Conservation (phyloP, 164 flowering plant genomes). For the Piper longum region DNA sequence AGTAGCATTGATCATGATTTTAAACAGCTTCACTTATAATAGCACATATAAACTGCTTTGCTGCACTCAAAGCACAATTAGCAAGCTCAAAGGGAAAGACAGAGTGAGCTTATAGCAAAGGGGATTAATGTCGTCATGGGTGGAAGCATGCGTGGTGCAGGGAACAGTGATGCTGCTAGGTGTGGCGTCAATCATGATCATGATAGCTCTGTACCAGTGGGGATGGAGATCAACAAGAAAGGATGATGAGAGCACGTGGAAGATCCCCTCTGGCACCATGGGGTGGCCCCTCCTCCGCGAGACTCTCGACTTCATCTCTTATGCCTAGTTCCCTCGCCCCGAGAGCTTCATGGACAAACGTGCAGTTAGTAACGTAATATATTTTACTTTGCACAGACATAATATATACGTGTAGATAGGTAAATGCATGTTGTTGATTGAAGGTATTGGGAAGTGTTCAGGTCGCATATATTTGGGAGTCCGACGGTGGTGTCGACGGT, state of each 20-base stretch:
- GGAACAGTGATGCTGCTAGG: background rate
- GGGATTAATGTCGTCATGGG: slow-evolving; percentile 5
- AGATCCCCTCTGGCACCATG: slow-evolving; percentile 50
- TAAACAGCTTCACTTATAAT: no score
- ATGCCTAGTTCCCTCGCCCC: slow-evolving; percentile 65
- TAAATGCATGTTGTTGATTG: background rate
- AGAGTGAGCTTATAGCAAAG: background rate
- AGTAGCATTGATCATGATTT: no score
- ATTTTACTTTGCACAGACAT: background rate
- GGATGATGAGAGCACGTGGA: no score
- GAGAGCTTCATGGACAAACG: slow-evolving; percentile 82
- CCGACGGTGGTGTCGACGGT: slow-evolving; percentile 76
- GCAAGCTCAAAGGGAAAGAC: no score
- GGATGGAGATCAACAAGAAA: slow-evolving; percentile 1
- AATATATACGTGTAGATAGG: no score
- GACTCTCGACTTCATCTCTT: slow-evolving; percentile 73
- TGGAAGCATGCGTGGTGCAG: background rate
- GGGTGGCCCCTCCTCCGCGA: slow-evolving; percentile 91
- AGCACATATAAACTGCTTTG: no score
- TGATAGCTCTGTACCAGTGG: background rate
- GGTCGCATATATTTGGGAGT: slow-evolving; percentile 83
- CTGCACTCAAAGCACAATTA: no score
- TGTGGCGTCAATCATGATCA: background rate
- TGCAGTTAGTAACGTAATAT: slow-evolving; percentile 10
- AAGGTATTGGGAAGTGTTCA: slow-evolving; percentile 95